Conservation (phyloP, 1,284 basidiomycete species). For the Ceratobasidium sp. region DNA sequence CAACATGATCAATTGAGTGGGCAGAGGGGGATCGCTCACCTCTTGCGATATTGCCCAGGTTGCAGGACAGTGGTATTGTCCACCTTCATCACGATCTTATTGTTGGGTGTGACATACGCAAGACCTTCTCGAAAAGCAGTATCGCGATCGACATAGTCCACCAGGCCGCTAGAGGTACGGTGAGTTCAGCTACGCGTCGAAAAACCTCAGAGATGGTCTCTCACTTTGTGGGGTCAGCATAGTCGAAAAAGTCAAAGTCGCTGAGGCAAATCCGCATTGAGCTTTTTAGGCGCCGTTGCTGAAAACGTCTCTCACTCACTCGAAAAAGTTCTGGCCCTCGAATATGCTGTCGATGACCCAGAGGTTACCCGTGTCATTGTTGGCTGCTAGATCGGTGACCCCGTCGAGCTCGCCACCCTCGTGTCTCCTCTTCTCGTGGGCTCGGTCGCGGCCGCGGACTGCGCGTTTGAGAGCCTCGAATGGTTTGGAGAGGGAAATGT, state of each 20-base stretch:
- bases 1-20: conserved; percentile 9
- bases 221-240: conserved; percentile 43
- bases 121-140: conserved; percentile 39
- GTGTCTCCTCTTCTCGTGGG: conserved; percentile 5
- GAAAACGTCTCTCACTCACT: conserved; percentile 37
- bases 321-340: conserved; percentile 42
- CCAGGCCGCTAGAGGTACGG: conserved; percentile 29
- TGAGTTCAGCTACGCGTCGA: not conserved
- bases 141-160: conserved; percentile 38
- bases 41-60: conserved; percentile 40
- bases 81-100: conserved; percentile 43
- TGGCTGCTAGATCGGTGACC: not conserved
- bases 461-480: not conserved
- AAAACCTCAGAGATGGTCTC: not conserved
- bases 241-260: conserved; percentile 41
- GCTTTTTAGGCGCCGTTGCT: not conserved
- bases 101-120: conserved; percentile 41
- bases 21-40: conserved; percentile 32
- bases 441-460: not conserved
- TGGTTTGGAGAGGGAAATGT: conserved; percentile 6
- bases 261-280: conserved; percentile 16
- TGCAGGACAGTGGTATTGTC: conserved; percentile 41
- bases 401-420: not conserved
- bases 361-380: conserved; percentile 2
- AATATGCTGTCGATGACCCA: conserved; percentile 41